Percentiles rank a stretch among this genome's conserved stretches.
These are phyloP conservation scores for Flaveria bidentis DNA, from an alignment of 129 eudicot genomes.

Conservation along the genomic window DNA sequence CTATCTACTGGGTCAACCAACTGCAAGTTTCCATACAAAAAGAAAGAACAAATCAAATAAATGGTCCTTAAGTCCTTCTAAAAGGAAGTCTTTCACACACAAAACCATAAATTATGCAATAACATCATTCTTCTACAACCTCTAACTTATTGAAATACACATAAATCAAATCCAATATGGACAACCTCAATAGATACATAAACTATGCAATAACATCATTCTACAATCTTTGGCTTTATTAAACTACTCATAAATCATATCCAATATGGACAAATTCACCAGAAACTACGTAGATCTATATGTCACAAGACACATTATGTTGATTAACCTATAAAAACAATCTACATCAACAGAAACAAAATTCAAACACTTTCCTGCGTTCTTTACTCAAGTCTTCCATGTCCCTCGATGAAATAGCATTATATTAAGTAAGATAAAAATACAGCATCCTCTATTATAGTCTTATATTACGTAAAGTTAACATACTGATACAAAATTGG, in stretches of 20 bases:
- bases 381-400: neutral
- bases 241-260: neutral
- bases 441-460: conserved; percentile 8
- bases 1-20: conserved; percentile 94
- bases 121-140: no score
- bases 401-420: neutral
- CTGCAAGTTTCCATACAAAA: conserved; percentile 40
- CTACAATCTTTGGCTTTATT: neutral
- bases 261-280: neutral
- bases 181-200: no score
- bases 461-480: conserved; percentile 3
- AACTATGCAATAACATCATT: neutral
- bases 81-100: neutral
- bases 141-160: no score
- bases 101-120: neutral
- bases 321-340: neutral
- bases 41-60: neutral
- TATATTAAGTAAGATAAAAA: neutral
- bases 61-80: neutral
- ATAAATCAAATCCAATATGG: no score
- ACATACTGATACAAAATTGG: conserved; percentile 5
- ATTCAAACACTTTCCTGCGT: neutral
- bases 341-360: neutral
- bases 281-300: neutral
- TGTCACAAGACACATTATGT: conserved; percentile 1